Percentiles rank a stretch among this genome's conserved stretches.
Conservation (phyloP, 257 asterid genomes). For the Mentha longifolia region DNA sequence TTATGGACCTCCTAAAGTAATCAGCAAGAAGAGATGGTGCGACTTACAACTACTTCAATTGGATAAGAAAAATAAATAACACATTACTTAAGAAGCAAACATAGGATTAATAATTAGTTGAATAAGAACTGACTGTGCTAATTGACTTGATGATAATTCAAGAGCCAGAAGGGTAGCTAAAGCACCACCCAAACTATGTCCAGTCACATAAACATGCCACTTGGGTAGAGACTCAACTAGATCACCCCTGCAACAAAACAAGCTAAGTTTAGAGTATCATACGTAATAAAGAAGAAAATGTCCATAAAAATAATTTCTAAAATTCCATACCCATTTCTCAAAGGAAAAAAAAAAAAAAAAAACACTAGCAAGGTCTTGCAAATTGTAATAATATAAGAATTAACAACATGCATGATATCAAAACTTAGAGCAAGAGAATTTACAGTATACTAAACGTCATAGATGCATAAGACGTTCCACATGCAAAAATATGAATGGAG, state of each 20-base stretch:
- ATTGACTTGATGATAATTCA: constrained; percentile 82
- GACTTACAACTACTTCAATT: not conserved
- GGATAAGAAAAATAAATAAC: not conserved
- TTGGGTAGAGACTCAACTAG: constrained; percentile 47
- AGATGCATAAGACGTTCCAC: not conserved
- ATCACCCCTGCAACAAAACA: constrained; percentile 57
- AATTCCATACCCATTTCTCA: not conserved
- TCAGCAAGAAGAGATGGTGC: not conserved
- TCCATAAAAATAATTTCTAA: not conserved
- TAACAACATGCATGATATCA: not conserved
- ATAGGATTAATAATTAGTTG: constrained; percentile 20
- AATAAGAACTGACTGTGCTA: constrained; percentile 71
- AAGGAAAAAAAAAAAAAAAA: not conserved
- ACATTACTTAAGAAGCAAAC: constrained; percentile 11
- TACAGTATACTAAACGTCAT: not conserved
- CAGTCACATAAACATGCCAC: constrained; percentile 95
- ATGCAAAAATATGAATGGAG: constrained; percentile 14
- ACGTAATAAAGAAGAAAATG: not conserved
- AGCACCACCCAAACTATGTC: constrained; percentile 99
- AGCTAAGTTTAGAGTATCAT: constrained; percentile 19
- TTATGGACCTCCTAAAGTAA: not conserved
- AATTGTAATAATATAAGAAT: not conserved
- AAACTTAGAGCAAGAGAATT: not conserved
- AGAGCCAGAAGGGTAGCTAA: constrained; percentile 94
- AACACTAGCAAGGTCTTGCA: too few relatives aligned